Conservation (phyloP, 2,329 filamentous ascomycete species). For the Trichophaea hybrida region DNA sequence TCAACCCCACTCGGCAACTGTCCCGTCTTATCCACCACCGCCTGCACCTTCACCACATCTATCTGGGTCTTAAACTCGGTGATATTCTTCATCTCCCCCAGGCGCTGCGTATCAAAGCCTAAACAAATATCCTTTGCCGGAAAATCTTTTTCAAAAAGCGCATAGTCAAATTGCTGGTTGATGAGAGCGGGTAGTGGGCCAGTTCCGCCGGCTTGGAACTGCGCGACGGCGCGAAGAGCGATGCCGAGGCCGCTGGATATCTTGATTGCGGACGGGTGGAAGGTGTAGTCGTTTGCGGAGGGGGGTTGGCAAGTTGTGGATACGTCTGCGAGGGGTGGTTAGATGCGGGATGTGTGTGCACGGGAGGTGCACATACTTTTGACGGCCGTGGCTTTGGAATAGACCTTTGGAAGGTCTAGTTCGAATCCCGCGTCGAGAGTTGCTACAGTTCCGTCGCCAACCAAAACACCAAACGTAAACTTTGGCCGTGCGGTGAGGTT, state of each 20-base stretch:
- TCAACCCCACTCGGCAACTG: conserved; percentile 4
- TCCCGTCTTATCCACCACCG: conserved; percentile 1
- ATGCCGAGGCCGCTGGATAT: background rate
- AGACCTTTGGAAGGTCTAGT: conserved; percentile 6
- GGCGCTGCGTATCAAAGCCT: background rate
- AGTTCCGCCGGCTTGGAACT: conserved; percentile 7
- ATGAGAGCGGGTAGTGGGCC: background rate
- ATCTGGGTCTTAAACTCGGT: conserved; percentile 1
- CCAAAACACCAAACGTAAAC: conserved; percentile 5
- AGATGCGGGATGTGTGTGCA: background rate
- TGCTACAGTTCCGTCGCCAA: background rate
- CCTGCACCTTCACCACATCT: conserved; percentile 4
- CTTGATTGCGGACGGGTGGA: conserved; percentile 8
- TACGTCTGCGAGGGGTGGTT: conserved; percentile 7
- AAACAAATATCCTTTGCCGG: background rate
- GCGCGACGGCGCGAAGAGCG: background rate
- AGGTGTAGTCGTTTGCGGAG: conserved; percentile 3
- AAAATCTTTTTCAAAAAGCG: background rate
- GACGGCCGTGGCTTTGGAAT: background rate
- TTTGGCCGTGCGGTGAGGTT: conserved; percentile 12
- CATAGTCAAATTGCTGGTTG: background rate
- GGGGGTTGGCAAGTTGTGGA: conserved; percentile 1
- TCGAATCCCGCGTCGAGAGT: conserved; percentile 2
- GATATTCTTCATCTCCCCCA: background rate
- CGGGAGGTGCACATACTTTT: background rate